phyloP scores from a whole-genome alignment of 2,329 filamentous ascomycete genomes.

The Diaporthe australafricana region DNA sequence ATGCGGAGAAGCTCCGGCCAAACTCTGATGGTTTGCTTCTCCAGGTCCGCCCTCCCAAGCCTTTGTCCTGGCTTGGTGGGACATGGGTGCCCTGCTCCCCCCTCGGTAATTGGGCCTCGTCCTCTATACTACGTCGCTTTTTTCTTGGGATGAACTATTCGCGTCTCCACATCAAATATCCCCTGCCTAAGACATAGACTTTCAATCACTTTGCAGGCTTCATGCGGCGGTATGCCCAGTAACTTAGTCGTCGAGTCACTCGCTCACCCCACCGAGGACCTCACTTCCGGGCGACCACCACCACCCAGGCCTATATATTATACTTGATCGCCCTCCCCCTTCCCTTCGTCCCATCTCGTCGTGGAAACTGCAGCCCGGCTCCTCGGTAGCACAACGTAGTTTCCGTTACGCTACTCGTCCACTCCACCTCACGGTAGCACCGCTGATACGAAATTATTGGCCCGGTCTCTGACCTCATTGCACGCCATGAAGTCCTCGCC shows the following conservation, averaged over 20 bases:
- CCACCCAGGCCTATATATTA: neutral
- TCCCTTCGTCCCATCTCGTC: neutral
- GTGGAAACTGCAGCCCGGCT: constrained; percentile 21
- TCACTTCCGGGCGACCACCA: neutral
- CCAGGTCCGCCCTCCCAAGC: neutral
- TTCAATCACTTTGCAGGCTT: constrained; percentile 3
- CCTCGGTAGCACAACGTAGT: constrained; percentile 21
- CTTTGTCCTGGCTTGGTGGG: constrained; percentile 3
- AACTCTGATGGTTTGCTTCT: neutral
- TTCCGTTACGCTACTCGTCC: constrained; percentile 8
- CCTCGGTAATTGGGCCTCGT: constrained; percentile 7
- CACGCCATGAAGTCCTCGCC: constrained; percentile 42
- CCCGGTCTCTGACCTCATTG: neutral
- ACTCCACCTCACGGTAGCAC: constrained; percentile 1
- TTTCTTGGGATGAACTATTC: constrained; percentile 22
- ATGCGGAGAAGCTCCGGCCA: constrained; percentile 12
- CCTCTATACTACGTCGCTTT: constrained; percentile 4
- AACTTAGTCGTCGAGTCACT: constrained; percentile 10
- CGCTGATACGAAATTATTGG: constrained; percentile 1
- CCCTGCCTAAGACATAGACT: constrained; percentile 22
- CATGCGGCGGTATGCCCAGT: constrained; percentile 23
- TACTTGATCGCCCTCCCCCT: neutral
- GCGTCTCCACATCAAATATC: constrained; percentile 27
- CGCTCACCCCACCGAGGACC: neutral
- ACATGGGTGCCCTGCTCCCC: constrained; percentile 11